phyloP scores from a whole-genome alignment of 768 basidiomycete genomes.

The Mycena belliarum region DNA sequence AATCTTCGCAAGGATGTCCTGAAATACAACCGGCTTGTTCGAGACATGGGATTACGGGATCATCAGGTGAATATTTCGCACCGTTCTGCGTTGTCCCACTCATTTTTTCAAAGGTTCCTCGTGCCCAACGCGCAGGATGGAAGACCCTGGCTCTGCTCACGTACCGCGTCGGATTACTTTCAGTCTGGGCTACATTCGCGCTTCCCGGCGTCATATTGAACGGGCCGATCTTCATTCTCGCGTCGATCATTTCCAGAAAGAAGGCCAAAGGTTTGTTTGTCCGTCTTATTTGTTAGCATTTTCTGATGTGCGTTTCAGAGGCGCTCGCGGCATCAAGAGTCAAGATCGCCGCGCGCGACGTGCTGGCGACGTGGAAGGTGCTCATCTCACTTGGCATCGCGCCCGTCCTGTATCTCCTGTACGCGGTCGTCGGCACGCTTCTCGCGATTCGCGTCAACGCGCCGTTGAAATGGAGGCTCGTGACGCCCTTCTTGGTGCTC shows the following conservation, averaged over 20 bases:
- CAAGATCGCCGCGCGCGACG: constrained; percentile 94
- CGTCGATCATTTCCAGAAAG: constrained; percentile 80
- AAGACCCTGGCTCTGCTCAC: constrained; percentile 81
- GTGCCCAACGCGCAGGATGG: constrained; percentile 83
- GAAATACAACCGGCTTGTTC: constrained; percentile 85
- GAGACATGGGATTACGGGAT: constrained; percentile 90
- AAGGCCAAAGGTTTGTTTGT: constrained; percentile 79
- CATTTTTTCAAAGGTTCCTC: constrained; percentile 62
- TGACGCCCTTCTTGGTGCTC: constrained; percentile 78
- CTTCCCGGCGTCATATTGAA: constrained; percentile 91
- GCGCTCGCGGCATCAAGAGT: constrained; percentile 94
- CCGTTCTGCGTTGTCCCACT: not conserved
- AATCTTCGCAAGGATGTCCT: constrained; percentile 78
- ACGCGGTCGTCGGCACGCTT: constrained; percentile 76
- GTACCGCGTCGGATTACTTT: constrained; percentile 78
- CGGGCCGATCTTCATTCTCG: constrained; percentile 89
- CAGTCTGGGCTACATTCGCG: constrained; percentile 81
- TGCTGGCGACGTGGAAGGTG: constrained; percentile 97
- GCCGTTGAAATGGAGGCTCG: constrained; percentile 62
- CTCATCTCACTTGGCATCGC: constrained; percentile 90
- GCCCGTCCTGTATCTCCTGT: constrained; percentile 82
- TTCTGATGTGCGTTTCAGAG: constrained; percentile 48
- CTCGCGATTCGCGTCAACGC: constrained; percentile 69
- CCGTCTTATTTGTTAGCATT: not conserved
- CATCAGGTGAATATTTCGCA: constrained; percentile 63